Evolutionary conservation across 2,329 filamentous ascomycete genomes (phyloP).

Genomic region (Hypoxylon sp.): DNA sequence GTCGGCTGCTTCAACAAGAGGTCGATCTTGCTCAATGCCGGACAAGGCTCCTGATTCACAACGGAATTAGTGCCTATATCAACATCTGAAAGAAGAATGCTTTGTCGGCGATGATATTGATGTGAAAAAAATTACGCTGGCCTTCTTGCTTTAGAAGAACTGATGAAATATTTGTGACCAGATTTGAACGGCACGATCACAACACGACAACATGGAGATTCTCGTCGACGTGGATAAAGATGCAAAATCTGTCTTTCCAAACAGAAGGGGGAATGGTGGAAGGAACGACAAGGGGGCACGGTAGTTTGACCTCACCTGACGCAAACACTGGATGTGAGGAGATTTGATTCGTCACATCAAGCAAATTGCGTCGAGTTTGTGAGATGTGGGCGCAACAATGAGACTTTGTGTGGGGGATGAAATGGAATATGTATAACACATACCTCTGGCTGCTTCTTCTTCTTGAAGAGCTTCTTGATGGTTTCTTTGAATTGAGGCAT

Average conservation of each 20-base stretch:
- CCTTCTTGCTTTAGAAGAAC: neutral
- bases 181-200: neutral
- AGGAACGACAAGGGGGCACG: neutral
- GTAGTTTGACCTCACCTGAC: neutral
- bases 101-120: neutral
- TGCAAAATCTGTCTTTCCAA: neutral
- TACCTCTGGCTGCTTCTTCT: constrained; percentile 2
- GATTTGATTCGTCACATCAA: neutral
- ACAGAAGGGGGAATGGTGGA: neutral
- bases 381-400: neutral
- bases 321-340: neutral
- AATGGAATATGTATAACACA: neutral
- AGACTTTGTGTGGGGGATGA: neutral
- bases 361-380: neutral
- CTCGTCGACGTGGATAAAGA: neutral
- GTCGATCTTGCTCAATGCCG: constrained; percentile 36
- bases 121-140: neutral
- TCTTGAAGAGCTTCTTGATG: constrained; percentile 24
- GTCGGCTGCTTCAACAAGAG: constrained; percentile 21
- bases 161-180: neutral
- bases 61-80: neutral
- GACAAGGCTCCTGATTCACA: neutral
- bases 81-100: neutral
- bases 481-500: constrained; percentile 4
- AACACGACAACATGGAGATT: neutral